These are phyloP conservation scores for Solanum bukasovii DNA, from an alignment of 257 asterid genomes.

Conservation along the genomic window DNA sequence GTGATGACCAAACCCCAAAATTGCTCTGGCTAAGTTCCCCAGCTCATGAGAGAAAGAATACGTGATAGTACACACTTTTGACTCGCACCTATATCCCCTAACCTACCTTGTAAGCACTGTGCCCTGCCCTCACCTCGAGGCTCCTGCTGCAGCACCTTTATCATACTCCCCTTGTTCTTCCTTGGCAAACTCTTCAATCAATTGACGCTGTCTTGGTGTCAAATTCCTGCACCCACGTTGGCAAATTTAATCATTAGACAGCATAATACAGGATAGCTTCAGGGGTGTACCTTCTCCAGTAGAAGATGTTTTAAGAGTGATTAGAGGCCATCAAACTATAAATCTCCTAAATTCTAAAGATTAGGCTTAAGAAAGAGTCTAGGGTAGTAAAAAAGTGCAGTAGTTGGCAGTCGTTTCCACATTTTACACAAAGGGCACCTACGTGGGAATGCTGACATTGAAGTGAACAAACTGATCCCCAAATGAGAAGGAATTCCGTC, in stretches of 20 bases:
- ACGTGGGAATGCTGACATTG: conserved; percentile 87
- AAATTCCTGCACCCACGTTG: conserved; percentile 32
- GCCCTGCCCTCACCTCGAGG: conserved; percentile 29
- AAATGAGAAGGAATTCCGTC: conserved; percentile 52
- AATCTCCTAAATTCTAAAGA: not conserved
- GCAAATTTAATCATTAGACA: not conserved
- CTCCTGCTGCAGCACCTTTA: conserved; percentile 60
- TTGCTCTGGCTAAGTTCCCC: not conserved
- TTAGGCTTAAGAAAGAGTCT: not conserved
- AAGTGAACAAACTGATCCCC: conserved; percentile 92
- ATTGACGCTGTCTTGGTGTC: conserved; percentile 58
- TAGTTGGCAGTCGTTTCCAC: not conserved
- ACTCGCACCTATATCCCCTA: not conserved
- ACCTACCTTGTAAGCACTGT: not conserved
- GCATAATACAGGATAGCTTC: not conserved
- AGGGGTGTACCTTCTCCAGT: not conserved
- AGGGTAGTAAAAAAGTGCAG: not conserved
- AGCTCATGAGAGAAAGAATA: not conserved
- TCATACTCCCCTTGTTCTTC: conserved; percentile 53
- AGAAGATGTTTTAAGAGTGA: not conserved
- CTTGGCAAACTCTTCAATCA: conserved; percentile 66
- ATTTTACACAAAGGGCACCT: conserved; percentile 16
- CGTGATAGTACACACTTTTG: not conserved
- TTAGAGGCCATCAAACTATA: not conserved
- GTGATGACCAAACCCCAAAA: conserved; percentile 3